Evolutionary conservation across 1,284 basidiomycete genomes (phyloP), one percentile per base, ranked within the genome.

Genomic region (Taiwanofungus camphoratus): DNA sequence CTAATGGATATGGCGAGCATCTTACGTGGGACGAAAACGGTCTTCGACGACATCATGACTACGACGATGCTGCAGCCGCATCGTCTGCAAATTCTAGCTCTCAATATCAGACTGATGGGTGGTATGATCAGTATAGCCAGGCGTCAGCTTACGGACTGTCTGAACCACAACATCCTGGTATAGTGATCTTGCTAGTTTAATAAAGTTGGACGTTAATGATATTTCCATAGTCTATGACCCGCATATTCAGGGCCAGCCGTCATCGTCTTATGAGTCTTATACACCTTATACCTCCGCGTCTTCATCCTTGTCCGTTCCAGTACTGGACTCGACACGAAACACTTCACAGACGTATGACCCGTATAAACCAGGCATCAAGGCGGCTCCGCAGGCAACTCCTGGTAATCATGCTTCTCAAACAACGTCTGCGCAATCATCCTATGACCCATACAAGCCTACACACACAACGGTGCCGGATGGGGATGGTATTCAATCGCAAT

Each of bases 1-100:
- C 37, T 4, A 55, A 61, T 46, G 61, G 64, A 42, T 56, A 61
- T 21, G 68, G 67, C 52, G 61, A 58, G 37, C 60, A 66, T 15
- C 46, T 57, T 27, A 44, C 59, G 24, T 55, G 54, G 39, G 50
- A 51, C 34, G 51, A 56, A 36, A 29, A 49, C 21, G 39, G 56
- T 35, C 49, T 52, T 23, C 5, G 23, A 11, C 18, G 21, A n/a
- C n/a, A n/a, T n/a, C n/a, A n/a, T n/a, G n/a, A n/a, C n/a, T n/a
- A n/a, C n/a, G n/a, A 48, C 42, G 34, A 31, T 16, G 19, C 47
- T 32, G 38, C 47, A 35, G 27, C 56, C 18, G 42, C 42, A 21
- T 50, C 59, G 35, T 49, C 51, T 37, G 36, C 51, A 35, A 50
- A 57, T 33, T 36, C 53, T n/a, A 36, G 46, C 20, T 49, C 45